Evolutionary conservation across 371 early-diverging fungal species (phyloP).

Genomic region (Amoeboaphelidium protococcarum): DNA sequence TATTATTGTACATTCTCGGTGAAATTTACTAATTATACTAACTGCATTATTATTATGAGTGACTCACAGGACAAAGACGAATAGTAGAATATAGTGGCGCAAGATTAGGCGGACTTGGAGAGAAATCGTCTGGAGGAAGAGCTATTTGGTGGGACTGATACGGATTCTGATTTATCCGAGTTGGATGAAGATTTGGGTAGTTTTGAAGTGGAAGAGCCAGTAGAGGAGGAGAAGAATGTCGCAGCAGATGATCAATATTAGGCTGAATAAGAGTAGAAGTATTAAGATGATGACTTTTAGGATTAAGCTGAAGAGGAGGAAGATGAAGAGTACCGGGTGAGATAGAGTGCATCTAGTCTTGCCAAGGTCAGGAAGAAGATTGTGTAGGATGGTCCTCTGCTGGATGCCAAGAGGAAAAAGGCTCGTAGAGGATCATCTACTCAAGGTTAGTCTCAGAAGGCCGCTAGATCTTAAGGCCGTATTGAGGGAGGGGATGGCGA

Average conservation of each 20-base stretch:
- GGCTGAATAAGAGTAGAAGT: neutral
- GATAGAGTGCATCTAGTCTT: too few species aligned
- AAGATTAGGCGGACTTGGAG: too few species aligned
- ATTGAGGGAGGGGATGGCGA: too few species aligned
- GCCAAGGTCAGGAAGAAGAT: too few species aligned
- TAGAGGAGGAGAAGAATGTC: neutral
- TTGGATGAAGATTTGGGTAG: neutral
- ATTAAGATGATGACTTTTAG: neutral
- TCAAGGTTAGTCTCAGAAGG: neutral
- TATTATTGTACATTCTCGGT: too few species aligned
- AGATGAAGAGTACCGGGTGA: neutral
- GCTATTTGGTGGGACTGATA: too few species aligned
- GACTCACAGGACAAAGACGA: too few species aligned
- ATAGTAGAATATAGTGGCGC: too few species aligned
- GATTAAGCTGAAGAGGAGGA: neutral
- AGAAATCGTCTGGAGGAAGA: too few species aligned
- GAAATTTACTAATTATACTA: neutral
- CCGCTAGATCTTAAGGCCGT: too few species aligned
- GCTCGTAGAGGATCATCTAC: neutral
- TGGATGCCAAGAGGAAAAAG: neutral
- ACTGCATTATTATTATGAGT: neutral
- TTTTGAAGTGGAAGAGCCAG: neutral
- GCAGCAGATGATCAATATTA: neutral
- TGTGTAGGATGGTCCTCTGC: too few species aligned
- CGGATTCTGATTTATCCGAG: neutral